Conservation (phyloP, 208 protist species). For the Trypanosoma melophagium region DNA sequence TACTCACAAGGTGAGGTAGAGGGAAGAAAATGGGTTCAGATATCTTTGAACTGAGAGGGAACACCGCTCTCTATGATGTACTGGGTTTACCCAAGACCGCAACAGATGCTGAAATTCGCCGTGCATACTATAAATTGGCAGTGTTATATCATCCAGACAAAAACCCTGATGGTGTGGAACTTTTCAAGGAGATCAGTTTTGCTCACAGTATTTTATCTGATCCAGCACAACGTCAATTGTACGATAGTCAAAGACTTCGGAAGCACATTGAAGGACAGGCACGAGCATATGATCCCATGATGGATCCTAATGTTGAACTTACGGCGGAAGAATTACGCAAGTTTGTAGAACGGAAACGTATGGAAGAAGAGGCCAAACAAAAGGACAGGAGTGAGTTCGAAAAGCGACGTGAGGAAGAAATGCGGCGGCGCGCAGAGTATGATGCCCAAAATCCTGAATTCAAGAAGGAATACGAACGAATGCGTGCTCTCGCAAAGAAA, state of each 20-base stretch:
- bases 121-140: constrained; percentile 83
- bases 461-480: constrained; percentile 66
- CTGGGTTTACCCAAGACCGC: constrained; percentile 60
- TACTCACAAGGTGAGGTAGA: neutral
- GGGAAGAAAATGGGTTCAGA: constrained; percentile 34
- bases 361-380: constrained; percentile 42
- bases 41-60: constrained; percentile 75
- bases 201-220: constrained; percentile 84
- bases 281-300: constrained; percentile 69
- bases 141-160: constrained; percentile 91
- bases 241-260: constrained; percentile 68
- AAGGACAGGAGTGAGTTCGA: constrained; percentile 62
- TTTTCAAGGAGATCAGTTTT: constrained; percentile 88
- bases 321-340: constrained; percentile 67
- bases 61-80: constrained; percentile 78
- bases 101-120: constrained; percentile 73
- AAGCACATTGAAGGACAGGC: constrained; percentile 61
- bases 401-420: constrained; percentile 74
- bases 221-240: constrained; percentile 68
- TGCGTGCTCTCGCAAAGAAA: constrained; percentile 35
- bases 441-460: constrained; percentile 76
- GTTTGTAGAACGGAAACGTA: constrained; percentile 74
- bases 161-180: constrained; percentile 72
- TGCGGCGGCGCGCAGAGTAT: constrained; percentile 77
- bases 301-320: constrained; percentile 84